phyloP scores from a whole-genome alignment of 495 filamentous ascomycete species.

The Lepraria neglecta region DNA sequence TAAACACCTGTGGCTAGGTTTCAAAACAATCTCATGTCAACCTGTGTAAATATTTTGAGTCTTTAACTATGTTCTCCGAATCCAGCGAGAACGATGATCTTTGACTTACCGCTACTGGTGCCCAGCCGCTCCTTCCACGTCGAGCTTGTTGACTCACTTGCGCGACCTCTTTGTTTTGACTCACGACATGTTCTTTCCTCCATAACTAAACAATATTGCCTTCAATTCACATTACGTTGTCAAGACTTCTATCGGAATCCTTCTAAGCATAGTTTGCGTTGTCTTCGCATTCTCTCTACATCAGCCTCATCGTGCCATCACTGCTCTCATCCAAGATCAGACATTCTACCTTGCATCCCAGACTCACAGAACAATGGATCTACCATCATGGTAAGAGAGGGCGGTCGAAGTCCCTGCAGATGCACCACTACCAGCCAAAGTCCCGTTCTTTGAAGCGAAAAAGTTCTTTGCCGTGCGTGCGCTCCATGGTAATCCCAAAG shows the following conservation, averaged over 20 bases:
- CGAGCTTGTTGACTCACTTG: not conserved
- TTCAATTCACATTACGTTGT: not conserved
- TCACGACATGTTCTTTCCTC: not conserved
- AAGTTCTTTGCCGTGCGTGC: slow-evolving; percentile 25
- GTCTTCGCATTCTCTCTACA: too few species aligned
- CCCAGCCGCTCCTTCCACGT: not conserved
- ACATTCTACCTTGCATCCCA: too few species aligned
- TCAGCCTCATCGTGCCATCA: too few species aligned
- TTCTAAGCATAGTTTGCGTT: too few species aligned
- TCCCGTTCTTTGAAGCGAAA: slow-evolving; percentile 7
- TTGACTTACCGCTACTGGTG: not conserved
- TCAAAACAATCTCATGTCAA: too few species aligned
- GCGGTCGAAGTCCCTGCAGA: not conserved
- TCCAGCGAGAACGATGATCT: too few species aligned
- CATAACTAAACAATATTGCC: not conserved
- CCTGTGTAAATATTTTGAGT: too few species aligned
- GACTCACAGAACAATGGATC: slow-evolving; percentile 3
- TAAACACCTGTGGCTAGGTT: too few species aligned
- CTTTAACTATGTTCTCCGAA: too few species aligned
- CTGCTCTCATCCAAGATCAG: too few species aligned
- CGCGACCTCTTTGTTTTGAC: not conserved
- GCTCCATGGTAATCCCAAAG: not conserved
- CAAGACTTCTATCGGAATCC: too few species aligned
- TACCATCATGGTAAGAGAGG: slow-evolving; percentile 8
- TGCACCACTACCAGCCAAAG: not conserved